Percentiles rank a stretch among this genome's conserved stretches.
These are phyloP conservation scores for Cenchrus fungigraminus DNA, from an alignment of 176 grass and related monocot genomes.

Conservation along the genomic window DNA sequence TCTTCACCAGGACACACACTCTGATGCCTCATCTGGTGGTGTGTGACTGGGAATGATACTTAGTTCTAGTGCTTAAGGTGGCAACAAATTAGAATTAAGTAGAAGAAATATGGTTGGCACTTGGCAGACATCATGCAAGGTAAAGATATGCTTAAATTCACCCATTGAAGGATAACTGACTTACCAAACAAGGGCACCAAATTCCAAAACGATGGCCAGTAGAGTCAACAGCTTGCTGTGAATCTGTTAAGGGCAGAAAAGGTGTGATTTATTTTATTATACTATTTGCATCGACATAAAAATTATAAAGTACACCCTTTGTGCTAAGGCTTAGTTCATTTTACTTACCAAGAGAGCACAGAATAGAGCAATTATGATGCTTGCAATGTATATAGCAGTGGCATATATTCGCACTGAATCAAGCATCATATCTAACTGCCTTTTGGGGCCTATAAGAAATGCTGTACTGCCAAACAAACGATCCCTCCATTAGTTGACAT, in stretches of 20 bases:
- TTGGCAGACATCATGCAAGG: not conserved
- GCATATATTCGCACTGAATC: conserved; percentile 98
- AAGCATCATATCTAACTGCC: conserved; percentile 99
- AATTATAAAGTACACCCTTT: conserved; percentile 29
- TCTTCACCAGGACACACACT: not conserved
- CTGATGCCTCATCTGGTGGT: not conserved
- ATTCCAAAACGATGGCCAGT: conserved; percentile 89
- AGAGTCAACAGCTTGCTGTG: conserved; percentile 92
- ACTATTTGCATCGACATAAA: conserved; percentile 2
- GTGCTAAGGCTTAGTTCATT: not conserved
- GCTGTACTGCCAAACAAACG: conserved; percentile 94
- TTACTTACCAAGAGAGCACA: conserved; percentile 91
- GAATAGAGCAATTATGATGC: conserved; percentile 89
- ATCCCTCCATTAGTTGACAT: conserved; percentile 54
- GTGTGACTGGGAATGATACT: not conserved
- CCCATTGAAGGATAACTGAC: conserved; percentile 29
- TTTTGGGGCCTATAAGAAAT: conserved; percentile 97
- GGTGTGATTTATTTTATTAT: not conserved
- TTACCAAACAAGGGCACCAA: conserved; percentile 95
- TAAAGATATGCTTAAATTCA: conserved; percentile 26
- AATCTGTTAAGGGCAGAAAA: conserved; percentile 60
- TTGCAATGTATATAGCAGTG: conserved; percentile 95
- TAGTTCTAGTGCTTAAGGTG: not conserved
- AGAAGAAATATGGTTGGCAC: not conserved
- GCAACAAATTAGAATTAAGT: not conserved